Conservation (phyloP, 148 eudicot species). For the Talinum fruticosum region DNA sequence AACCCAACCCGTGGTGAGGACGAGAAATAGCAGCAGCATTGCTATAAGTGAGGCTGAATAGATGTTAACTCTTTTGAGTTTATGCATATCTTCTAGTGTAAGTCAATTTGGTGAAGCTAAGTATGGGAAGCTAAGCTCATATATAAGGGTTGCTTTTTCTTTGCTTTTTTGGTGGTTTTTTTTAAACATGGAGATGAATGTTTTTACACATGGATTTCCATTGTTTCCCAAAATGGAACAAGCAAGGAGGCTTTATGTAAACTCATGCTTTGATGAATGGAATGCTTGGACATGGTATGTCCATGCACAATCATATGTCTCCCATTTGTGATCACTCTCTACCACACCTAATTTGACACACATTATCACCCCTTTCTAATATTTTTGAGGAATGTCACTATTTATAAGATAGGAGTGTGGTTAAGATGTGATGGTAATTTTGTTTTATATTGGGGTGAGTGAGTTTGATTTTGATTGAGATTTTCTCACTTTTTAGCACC, state of each 20-base stretch:
- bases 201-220: slow-evolving; percentile 35
- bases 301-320: slow-evolving; percentile 30
- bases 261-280: slow-evolving; percentile 23
- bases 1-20: no score
- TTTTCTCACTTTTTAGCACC: background rate
- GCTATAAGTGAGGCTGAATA: slow-evolving; percentile 6
- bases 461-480: background rate
- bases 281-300: slow-evolving; percentile 23
- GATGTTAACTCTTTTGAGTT: background rate
- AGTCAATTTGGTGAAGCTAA: no score
- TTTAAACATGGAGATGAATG: slow-evolving; percentile 5
- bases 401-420: background rate
- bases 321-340: slow-evolving; percentile 9
- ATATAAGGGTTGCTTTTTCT: background rate
- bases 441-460: background rate
- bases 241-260: slow-evolving; percentile 26
- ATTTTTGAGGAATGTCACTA: no score
- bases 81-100: background rate
- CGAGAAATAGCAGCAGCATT: slow-evolving; percentile 13
- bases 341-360: slow-evolving; percentile 20
- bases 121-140: background rate
- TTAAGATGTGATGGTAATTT: background rate
- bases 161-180: background rate
- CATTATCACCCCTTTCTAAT: background rate
- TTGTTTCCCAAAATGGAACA: slow-evolving; percentile 30